A percentile compares a stretch with the other conserved stretches of the same genome.
These are phyloP conservation scores for Psilocybe subaeruginosa DNA, from an alignment of 768 basidiomycete species.

Conservation along the genomic window DNA sequence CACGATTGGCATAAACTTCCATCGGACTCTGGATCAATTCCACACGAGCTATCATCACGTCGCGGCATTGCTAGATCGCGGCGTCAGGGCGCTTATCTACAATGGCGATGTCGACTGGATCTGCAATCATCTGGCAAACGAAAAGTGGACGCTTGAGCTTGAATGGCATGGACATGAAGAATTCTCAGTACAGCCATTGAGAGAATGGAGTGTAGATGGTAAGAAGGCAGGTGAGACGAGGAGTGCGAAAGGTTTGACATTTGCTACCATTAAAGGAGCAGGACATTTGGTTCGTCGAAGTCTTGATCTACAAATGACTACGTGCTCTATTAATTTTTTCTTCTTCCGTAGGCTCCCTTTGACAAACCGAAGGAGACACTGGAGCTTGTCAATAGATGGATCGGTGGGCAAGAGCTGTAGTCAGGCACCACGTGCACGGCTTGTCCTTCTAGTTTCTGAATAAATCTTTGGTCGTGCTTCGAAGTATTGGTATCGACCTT, in stretches of 20 bases:
- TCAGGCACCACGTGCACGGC: background rate
- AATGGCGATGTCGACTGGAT: conserved; percentile 74
- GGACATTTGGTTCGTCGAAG: conserved; percentile 63
- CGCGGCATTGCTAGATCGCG: conserved; percentile 70
- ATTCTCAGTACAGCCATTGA: conserved; percentile 41
- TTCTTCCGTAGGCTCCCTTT: conserved; percentile 51
- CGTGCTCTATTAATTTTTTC: background rate
- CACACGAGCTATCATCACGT: conserved; percentile 58
- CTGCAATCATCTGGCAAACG: conserved; percentile 77
- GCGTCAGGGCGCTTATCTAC: conserved; percentile 68
- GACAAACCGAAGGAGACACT: conserved; percentile 60
- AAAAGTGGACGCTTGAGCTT: conserved; percentile 66
- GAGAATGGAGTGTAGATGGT: conserved; percentile 61
- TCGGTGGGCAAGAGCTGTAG: conserved; percentile 31
- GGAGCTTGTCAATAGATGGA: conserved; percentile 50
- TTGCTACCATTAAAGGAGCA: conserved; percentile 64
- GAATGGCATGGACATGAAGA: conserved; percentile 67
- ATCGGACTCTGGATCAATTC: conserved; percentile 39
- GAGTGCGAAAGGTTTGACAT: conserved; percentile 55
- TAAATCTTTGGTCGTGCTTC: too few species aligned
- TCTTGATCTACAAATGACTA: background rate
- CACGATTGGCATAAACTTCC: conserved; percentile 52
- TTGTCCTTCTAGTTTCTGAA: background rate
- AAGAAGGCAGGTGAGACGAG: conserved; percentile 38
- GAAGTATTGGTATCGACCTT: too few species aligned